These are phyloP conservation scores for Globisporangium acanthophoron DNA, from an alignment of 352 stramenopile species.

Conservation along the genomic window DNA sequence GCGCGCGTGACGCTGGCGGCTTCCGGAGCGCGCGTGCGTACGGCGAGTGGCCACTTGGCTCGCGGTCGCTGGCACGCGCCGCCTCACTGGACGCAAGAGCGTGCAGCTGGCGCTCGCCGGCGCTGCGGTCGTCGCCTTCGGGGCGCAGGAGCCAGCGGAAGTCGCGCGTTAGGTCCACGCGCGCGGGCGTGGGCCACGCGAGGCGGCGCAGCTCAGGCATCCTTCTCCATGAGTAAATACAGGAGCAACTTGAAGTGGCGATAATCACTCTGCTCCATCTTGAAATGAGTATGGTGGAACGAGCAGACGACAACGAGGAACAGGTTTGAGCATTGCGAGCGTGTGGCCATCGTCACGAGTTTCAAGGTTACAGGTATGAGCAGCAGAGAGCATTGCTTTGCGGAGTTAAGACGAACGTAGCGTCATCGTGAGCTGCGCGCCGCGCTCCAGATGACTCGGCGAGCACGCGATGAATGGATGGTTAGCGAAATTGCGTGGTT, in stretches of 20 bases:
- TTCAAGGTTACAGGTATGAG: too few species aligned
- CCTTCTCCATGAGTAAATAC: background rate
- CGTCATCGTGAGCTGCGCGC: too few species aligned
- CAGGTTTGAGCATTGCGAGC: too few species aligned
- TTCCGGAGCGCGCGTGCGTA: slow-evolving; percentile 26
- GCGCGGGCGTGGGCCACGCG: slow-evolving; percentile 22
- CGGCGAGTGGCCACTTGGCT: slow-evolving; percentile 21
- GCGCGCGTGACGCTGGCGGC: slow-evolving; percentile 12
- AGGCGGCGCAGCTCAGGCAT: slow-evolving; percentile 19
- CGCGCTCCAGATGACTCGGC: too few species aligned
- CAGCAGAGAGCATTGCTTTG: too few species aligned
- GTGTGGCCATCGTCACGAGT: too few species aligned
- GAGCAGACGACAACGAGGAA: too few species aligned
- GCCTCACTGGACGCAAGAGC: background rate
- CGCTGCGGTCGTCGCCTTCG: slow-evolving; percentile 1
- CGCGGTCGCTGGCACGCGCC: background rate
- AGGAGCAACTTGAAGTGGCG: background rate
- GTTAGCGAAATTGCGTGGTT: too few species aligned
- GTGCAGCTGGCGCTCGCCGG: background rate
- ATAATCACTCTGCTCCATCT: background rate
- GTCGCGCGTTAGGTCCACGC: slow-evolving; percentile 36
- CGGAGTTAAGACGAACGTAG: too few species aligned
- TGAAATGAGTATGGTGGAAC: too few species aligned
- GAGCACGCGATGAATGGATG: too few species aligned
- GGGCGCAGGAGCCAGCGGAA: slow-evolving; percentile 36